Base-by-base conservation (phyloP, 352 stramenopile genomes). In the Phytopythium vexans region DNA sequence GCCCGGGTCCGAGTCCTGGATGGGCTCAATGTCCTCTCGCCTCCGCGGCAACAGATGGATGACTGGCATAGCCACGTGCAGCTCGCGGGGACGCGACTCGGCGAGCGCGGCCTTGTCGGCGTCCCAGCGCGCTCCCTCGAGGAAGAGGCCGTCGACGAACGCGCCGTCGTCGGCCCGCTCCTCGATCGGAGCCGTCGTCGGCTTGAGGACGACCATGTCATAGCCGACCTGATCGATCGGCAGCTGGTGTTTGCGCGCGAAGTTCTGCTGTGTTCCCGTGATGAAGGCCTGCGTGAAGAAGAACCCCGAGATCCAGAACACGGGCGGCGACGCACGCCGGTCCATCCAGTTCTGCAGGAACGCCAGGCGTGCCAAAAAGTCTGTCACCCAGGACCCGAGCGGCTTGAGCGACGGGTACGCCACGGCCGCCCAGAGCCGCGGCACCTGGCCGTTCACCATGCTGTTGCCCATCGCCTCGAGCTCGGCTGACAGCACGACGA, bases 261-360 rank as follows among this genome's bases (percentile, higher is more conserved):
- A 98, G 60, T 97, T 98, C 56, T 98, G 92, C 52, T 96, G 77
- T 4, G 89, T 98, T 43, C 91, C 92, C 3, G 91, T 97, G 60
- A 98, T 96, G 54, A 98, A 98, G 0, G 90, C 90, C 60, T 97
- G 92, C 15, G 91, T 97, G 72, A 97, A 98, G 68, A 97, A 97
- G 71, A 97, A 97, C 0, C 91, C 92, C 12, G 82, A 96, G 49
- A 98, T 89, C 92, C 92, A 98, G 55, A 92, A 98, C 41, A 97
- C 86, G 0, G 76, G 72, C 0, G 92, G 92, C 1, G 89, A 74
- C 11, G 66, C 53, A 11, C 85, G 74, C 6, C 75, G 73, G 33
- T 86, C 79, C 49, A 97, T 68, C 92, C 92, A 98, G 40, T 76
- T 58, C 47, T 90, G 74, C 5, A 96, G 54, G 56, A 92, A 94